Evolutionary conservation across 805 yeast genomes (phyloP).

Genomic region (Scheffersomyces coipomensis): DNA sequence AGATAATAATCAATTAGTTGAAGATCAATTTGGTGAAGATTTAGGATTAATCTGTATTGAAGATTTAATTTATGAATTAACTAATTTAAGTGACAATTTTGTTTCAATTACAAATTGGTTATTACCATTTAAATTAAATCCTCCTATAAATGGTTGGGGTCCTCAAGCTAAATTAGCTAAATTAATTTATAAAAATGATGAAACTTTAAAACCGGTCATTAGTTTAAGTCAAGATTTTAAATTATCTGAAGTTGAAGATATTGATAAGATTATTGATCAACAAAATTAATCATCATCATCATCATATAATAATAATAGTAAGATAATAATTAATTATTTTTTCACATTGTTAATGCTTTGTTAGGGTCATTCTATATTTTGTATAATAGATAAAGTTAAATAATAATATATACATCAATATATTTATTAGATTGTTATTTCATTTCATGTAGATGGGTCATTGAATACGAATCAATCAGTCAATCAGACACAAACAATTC

Average conservation of each 20-base stretch:
- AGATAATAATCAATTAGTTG: conserved; percentile 74
- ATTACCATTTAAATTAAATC: conserved; percentile 65
- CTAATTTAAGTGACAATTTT: conserved; percentile 62
- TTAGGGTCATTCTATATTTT: too few species aligned
- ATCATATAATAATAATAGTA: too few species aligned
- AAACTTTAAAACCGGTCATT: conserved; percentile 41
- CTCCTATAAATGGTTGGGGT: conserved; percentile 73
- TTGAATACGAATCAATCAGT: too few species aligned
- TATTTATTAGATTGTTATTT: too few species aligned
- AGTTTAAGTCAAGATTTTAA: conserved; percentile 66
- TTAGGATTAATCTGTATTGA: conserved; percentile 75
- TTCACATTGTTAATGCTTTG: too few species aligned
- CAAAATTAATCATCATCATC: conserved; percentile 58
- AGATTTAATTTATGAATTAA: conserved; percentile 73
- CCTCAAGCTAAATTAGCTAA: conserved; percentile 69
- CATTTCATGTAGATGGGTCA: too few species aligned
- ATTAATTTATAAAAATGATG: conserved; percentile 53
- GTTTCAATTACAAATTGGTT: conserved; percentile 59
- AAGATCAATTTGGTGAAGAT: conserved; percentile 59
- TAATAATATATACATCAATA: too few species aligned
- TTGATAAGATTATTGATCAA: conserved; percentile 64
- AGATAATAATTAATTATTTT: too few species aligned
- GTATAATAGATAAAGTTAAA: too few species aligned
- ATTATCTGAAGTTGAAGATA: conserved; percentile 63
- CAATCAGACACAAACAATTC: too few species aligned